These are phyloP conservation scores for Termitomyces sp. DNA, from an alignment of 768 basidiomycete species.

Conservation along the genomic window DNA sequence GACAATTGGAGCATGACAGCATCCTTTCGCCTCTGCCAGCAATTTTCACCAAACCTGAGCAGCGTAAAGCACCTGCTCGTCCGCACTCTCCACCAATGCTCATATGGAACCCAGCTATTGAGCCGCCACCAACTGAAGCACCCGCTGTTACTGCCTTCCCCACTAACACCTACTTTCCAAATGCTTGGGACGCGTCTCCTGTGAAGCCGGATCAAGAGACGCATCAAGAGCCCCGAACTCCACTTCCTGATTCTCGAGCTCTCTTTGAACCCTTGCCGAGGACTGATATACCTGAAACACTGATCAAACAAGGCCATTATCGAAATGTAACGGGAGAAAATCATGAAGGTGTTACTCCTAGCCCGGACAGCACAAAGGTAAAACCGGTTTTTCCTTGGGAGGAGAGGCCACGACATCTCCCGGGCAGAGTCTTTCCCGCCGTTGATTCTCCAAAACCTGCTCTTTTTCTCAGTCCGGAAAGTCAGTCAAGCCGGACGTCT, in stretches of 20 bases:
- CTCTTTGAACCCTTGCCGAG: constrained; percentile 60
- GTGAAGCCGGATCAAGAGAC: constrained; percentile 32
- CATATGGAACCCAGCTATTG: constrained; percentile 75
- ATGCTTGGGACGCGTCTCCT: constrained; percentile 75
- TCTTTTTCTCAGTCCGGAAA: constrained; percentile 32
- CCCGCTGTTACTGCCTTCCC: constrained; percentile 58
- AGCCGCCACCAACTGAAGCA: constrained; percentile 67
- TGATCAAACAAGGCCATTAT: constrained; percentile 73
- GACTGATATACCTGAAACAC: constrained; percentile 57
- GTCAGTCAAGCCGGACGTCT: constrained; percentile 32
- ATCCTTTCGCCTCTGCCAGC: constrained; percentile 13
- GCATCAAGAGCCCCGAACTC: constrained; percentile 24
- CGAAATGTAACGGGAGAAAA: constrained; percentile 52
- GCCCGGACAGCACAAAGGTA: constrained; percentile 68
- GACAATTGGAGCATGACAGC: constrained; percentile 13
- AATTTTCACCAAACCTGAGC: constrained; percentile 15
- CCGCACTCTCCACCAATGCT: constrained; percentile 59
- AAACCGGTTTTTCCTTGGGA: constrained; percentile 96
- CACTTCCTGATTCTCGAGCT: constrained; percentile 33
- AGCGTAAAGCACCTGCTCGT: constrained; percentile 27
- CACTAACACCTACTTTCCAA: constrained; percentile 73
- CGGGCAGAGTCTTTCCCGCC: constrained; percentile 70
- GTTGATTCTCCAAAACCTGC: constrained; percentile 49
- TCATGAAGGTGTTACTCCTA: constrained; percentile 32
- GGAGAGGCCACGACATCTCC: constrained; percentile 57